phyloP scores from a whole-genome alignment of 208 protist species.

The Strigomonas galati region DNA sequence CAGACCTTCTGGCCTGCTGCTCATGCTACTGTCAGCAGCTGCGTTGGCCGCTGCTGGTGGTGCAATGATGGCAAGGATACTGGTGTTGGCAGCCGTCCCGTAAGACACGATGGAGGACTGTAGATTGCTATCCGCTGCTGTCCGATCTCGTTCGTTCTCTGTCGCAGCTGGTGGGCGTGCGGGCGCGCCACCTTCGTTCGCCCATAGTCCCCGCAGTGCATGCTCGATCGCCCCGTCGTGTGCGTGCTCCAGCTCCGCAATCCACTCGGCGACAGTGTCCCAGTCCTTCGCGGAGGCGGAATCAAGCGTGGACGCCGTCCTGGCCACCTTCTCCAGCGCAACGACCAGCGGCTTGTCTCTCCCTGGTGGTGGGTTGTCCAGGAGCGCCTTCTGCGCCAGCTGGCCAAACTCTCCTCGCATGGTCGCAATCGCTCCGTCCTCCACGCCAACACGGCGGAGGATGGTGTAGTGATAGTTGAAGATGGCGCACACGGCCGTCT shows the following conservation, averaged over 20 bases:
- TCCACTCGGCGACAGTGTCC: slow-evolving; percentile 39
- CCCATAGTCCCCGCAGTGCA: slow-evolving; percentile 12
- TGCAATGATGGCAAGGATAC: slow-evolving; percentile 5
- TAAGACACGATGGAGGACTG: background rate
- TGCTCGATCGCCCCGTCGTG: slow-evolving; percentile 15
- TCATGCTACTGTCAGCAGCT: no score
- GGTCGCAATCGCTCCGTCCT: background rate
- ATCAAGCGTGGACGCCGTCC: slow-evolving; percentile 8
- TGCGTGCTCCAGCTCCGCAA: slow-evolving; percentile 28
- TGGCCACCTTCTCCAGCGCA: background rate
- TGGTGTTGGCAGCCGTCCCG: background rate
- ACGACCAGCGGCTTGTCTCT: background rate
- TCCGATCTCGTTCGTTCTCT: background rate
- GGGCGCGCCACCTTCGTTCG: background rate
- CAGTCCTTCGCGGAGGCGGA: slow-evolving; percentile 21
- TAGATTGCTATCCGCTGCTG: background rate
- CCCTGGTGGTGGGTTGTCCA: background rate
- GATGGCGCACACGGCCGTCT: slow-evolving; percentile 29
- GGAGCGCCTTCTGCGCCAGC: background rate
- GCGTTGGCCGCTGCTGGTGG: background rate
- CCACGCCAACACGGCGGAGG: background rate
- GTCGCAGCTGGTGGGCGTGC: background rate
- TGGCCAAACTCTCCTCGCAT: background rate
- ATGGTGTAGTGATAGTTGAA: slow-evolving; percentile 24
- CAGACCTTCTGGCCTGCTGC: background rate